Percentiles rank a stretch among this genome's conserved stretches.
Conservation (phyloP, 805 yeast species). For the Spathaspora gorwiae region DNA sequence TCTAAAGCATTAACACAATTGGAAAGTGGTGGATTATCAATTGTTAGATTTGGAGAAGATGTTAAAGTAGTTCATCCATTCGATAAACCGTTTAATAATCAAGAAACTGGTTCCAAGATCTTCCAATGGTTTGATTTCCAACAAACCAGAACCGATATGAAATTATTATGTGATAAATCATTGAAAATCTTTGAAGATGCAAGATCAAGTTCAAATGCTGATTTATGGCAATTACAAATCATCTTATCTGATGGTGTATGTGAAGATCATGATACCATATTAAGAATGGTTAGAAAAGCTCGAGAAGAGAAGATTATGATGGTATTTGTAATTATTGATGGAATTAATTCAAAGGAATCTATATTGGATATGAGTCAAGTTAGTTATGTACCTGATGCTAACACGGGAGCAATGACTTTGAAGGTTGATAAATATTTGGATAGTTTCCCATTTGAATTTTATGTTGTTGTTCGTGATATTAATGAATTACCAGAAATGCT, state of each 20-base stretch:
- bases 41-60: constrained; percentile 85
- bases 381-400: constrained; percentile 61
- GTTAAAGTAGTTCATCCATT: constrained; percentile 86
- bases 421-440: constrained; percentile 83
- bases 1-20: constrained; percentile 89
- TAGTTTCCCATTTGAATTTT: constrained; percentile 93
- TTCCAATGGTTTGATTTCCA: constrained; percentile 89
- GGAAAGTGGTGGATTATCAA: constrained; percentile 89
- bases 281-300: constrained; percentile 83
- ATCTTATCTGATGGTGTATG: constrained; percentile 95
- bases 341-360: constrained; percentile 77
- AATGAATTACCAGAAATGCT: constrained; percentile 89
- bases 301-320: constrained; percentile 90
- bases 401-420: constrained; percentile 63
- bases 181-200: constrained; percentile 68
- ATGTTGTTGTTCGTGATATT: constrained; percentile 87
- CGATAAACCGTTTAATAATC: constrained; percentile 69
- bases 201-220: constrained; percentile 42
- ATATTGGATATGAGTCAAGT: constrained; percentile 95
- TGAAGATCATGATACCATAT: constrained; percentile 84
- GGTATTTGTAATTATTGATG: constrained; percentile 91
- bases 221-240: constrained; percentile 90
- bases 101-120: constrained; percentile 76
- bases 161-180: constrained; percentile 65
- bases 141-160: constrained; percentile 82